These are phyloP conservation scores for Leishmania tarentolae DNA, from an alignment of 208 protist species.

Conservation along the genomic window DNA sequence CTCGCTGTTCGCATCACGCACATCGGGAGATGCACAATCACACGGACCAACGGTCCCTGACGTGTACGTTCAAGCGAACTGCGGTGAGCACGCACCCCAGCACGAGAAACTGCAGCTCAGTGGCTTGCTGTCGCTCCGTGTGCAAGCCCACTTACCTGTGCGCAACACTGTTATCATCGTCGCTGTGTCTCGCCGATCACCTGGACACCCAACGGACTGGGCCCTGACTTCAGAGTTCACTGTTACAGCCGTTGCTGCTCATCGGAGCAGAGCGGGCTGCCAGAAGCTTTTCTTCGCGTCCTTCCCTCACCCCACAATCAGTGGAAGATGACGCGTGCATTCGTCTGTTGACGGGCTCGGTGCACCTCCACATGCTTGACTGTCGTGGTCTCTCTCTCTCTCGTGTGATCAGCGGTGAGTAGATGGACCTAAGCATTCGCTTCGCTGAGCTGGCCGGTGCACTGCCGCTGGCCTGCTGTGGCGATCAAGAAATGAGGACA, in stretches of 20 bases:
- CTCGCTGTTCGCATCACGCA: too few relatives aligned
- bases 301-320: not conserved
- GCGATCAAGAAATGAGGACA: not conserved
- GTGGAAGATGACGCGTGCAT: not conserved
- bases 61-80: not conserved
- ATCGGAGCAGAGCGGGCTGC: not conserved
- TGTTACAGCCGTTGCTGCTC: not conserved
- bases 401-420: not conserved
- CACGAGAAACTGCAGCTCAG: not conserved
- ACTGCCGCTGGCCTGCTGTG: not conserved
- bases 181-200: not conserved
- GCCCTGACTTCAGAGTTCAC: not conserved
- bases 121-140: not conserved
- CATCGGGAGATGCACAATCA: too few relatives aligned
- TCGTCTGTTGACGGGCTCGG: not conserved
- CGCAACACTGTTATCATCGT: not conserved
- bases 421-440: not conserved
- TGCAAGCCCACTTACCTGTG: not conserved
- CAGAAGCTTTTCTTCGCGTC: not conserved
- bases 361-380: not conserved
- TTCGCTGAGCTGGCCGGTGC: not conserved
- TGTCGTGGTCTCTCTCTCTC: not conserved
- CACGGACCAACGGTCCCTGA: too few relatives aligned
- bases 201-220: not conserved
- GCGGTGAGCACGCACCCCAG: not conserved